phyloP scores from a whole-genome alignment of 768 basidiomycete species.

The Hygrocybe punicea region DNA sequence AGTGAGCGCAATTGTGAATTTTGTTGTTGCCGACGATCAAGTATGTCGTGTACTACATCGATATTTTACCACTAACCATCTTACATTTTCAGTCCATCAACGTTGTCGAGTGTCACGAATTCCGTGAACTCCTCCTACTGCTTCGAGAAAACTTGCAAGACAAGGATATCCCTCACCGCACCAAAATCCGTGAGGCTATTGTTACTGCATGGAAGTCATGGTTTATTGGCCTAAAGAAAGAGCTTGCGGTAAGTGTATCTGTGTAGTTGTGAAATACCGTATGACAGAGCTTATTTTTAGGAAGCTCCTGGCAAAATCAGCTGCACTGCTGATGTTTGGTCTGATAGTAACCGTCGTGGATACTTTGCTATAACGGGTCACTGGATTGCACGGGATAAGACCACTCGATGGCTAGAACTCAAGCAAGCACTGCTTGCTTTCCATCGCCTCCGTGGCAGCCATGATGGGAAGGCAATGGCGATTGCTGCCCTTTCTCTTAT shows the following conservation, averaged over 20 bases:
- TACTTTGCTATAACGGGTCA: slow-evolving; percentile 17
- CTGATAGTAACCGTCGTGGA: not conserved
- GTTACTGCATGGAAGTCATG: slow-evolving; percentile 19
- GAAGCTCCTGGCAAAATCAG: slow-evolving; percentile 15
- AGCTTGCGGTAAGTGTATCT: no score
- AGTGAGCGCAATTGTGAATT: not conserved
- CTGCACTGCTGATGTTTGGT: slow-evolving; percentile 20
- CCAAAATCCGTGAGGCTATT: slow-evolving; percentile 17
- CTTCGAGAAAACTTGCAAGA: slow-evolving; percentile 21
- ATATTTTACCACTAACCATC: not conserved
- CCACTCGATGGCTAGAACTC: not conserved
- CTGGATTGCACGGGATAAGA: slow-evolving; percentile 10
- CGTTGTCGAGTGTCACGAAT: slow-evolving; percentile 26
- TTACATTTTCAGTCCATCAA: slow-evolving; percentile 22
- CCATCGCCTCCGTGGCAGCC: slow-evolving; percentile 12
- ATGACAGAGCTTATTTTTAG: slow-evolving; percentile 13
- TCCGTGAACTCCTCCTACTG: slow-evolving; percentile 23
- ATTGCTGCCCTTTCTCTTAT: not conserved
- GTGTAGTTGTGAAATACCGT: no score
- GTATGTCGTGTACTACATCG: not conserved
- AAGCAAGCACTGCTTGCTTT: slow-evolving; percentile 13
- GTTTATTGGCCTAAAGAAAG: slow-evolving; percentile 19
- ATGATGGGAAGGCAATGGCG: slow-evolving; percentile 7
- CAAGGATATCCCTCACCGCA: slow-evolving; percentile 23
- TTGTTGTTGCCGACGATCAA: slow-evolving; percentile 6